Conservation (phyloP, 129 eudicot genomes). For the Pseudognaphalium luteoalbum region DNA sequence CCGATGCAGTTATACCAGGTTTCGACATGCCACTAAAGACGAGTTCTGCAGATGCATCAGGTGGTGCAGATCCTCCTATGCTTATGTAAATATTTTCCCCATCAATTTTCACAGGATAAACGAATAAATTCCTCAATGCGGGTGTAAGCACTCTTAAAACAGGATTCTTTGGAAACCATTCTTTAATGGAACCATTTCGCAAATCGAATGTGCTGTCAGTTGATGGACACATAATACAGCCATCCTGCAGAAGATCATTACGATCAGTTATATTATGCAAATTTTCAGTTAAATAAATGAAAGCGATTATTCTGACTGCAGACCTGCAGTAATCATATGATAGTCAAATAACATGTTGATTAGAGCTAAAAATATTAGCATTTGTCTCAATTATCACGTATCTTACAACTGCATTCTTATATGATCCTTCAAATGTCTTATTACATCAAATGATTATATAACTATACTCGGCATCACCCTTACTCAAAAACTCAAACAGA, state of each 20-base stretch:
- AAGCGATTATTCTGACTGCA: too few relatives aligned
- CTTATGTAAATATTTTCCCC: conserved; percentile 80
- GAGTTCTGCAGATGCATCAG: conserved; percentile 77
- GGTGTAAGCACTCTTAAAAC: conserved; percentile 87
- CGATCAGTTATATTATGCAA: not conserved
- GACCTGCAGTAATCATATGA: not conserved
- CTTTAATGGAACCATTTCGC: conserved; percentile 77
- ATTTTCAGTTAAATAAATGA: not conserved
- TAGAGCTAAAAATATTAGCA: not conserved
- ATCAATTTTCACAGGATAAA: conserved; percentile 76
- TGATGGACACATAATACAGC: conserved; percentile 92
- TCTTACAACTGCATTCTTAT: not conserved
- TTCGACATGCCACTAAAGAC: conserved; percentile 89
- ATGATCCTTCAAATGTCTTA: not conserved
- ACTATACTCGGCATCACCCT: not conserved
- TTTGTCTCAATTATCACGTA: not conserved
- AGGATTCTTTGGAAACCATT: conserved; percentile 98
- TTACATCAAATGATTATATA: not conserved
- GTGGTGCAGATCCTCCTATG: conserved; percentile 45
- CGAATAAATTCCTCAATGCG: conserved; percentile 57
- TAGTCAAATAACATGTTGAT: not conserved
- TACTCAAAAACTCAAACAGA: not conserved
- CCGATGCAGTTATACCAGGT: conserved; percentile 80
- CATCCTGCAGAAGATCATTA: conserved; percentile 56
- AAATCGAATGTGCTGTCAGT: conserved; percentile 89